phyloP scores from a whole-genome alignment of 1,284 basidiomycete genomes.

The Rhodofomes roseus region DNA sequence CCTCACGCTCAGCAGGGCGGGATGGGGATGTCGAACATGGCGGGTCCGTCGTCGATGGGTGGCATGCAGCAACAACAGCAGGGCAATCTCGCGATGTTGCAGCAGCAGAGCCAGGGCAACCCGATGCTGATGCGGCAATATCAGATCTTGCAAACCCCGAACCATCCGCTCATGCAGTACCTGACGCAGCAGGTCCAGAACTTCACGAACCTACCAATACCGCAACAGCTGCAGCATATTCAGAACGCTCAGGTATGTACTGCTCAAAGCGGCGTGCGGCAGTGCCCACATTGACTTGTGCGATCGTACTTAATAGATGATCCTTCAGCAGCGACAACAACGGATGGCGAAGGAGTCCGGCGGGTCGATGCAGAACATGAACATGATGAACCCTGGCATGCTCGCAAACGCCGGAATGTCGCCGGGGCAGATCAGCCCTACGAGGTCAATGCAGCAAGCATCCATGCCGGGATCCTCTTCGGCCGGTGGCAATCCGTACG shows the following conservation, averaged over 20 bases:
- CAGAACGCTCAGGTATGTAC: slow-evolving; percentile 46
- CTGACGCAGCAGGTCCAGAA: slow-evolving; percentile 48
- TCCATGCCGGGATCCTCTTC: slow-evolving; percentile 18
- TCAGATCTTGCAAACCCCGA: slow-evolving; percentile 50
- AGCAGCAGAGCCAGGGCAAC: slow-evolving; percentile 25
- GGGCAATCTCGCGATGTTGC: slow-evolving; percentile 14
- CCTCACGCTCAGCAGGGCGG: slow-evolving; percentile 23
- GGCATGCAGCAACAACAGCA: slow-evolving; percentile 10
- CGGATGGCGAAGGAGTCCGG: slow-evolving; percentile 15
- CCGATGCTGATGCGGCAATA: slow-evolving; percentile 39
- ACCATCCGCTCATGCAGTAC: slow-evolving; percentile 55
- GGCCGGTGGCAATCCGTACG: slow-evolving; percentile 14
- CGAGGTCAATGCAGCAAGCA: slow-evolving; percentile 21
- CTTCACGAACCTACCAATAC: slow-evolving; percentile 48
- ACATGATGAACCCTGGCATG: slow-evolving; percentile 18
- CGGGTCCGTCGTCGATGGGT: slow-evolving; percentile 18
- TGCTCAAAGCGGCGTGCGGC: not conserved
- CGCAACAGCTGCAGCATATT: slow-evolving; percentile 57
- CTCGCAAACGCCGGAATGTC: slow-evolving; percentile 7
- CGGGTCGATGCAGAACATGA: slow-evolving; percentile 16
- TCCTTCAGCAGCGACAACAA: slow-evolving; percentile 20
- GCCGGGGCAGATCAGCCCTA: slow-evolving; percentile 17
- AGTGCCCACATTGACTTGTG: not conserved
- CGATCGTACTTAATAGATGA: slow-evolving; percentile 7
- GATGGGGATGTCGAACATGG: slow-evolving; percentile 16